Evolutionary conservation across 768 basidiomycete genomes (phyloP).

Genomic region (Boletus eberwhitei): DNA sequence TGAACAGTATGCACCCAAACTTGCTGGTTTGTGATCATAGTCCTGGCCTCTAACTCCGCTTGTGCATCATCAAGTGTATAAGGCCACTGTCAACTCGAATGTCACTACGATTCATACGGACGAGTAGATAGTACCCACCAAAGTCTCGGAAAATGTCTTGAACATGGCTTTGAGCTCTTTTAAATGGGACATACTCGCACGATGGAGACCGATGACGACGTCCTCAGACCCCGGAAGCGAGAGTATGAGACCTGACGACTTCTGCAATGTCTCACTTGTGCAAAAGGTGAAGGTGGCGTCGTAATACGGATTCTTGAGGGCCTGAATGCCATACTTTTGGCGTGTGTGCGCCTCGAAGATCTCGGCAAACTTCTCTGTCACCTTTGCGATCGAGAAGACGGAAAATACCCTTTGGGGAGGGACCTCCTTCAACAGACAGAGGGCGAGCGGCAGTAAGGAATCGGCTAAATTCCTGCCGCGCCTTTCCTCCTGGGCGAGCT

Average conservation of each 20-base stretch:
- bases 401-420: constrained; percentile 43
- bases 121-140: constrained; percentile 42
- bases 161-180: constrained; percentile 43
- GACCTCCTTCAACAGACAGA: constrained; percentile 11
- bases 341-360: constrained; percentile 40
- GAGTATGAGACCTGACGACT: not conserved
- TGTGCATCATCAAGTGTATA: constrained; percentile 43
- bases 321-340: constrained; percentile 17
- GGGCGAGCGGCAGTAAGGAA: constrained; percentile 7
- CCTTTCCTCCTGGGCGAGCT: constrained; percentile 13
- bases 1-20: constrained; percentile 59
- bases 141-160: constrained; percentile 53
- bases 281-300: constrained; percentile 57
- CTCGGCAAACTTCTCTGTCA: constrained; percentile 45
- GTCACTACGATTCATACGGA: not conserved
- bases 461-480: constrained; percentile 19
- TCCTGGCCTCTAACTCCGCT: constrained; percentile 49
- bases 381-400: constrained; percentile 52
- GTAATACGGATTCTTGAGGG: constrained; percentile 50
- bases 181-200: constrained; percentile 32
- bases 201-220: constrained; percentile 29
- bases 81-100: constrained; percentile 42
- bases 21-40: constrained; percentile 43
- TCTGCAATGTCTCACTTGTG: constrained; percentile 40
- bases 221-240: constrained; percentile 4